These are phyloP conservation scores for Encephalitozoon cuniculi DNA, from an alignment of 371 early-diverging fungal genomes.

Conservation along the genomic window DNA sequence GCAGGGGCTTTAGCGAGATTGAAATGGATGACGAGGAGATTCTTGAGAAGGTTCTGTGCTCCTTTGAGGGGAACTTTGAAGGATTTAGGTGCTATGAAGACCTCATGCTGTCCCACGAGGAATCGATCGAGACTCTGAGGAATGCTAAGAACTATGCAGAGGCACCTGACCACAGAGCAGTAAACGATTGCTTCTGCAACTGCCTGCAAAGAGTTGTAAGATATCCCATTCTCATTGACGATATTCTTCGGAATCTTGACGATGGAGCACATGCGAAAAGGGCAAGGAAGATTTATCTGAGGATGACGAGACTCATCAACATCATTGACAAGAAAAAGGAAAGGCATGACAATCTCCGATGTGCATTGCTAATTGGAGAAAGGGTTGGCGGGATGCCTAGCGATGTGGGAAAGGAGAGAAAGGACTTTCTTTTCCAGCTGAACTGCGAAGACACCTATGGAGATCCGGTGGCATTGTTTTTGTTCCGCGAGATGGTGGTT, in stretches of 20 bases:
- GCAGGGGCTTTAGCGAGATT: background rate
- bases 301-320: background rate
- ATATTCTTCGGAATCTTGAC: background rate
- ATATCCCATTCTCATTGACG: background rate
- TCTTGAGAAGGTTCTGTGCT: background rate
- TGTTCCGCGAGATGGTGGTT: background rate
- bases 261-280: background rate
- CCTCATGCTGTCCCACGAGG: background rate
- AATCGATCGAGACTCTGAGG: background rate
- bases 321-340: background rate
- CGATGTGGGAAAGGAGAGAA: background rate
- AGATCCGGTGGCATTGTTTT: background rate
- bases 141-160: background rate
- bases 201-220: slow-evolving; percentile 5
- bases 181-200: background rate
- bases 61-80: background rate
- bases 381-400: background rate
- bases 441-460: background rate
- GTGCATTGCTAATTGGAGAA: background rate
- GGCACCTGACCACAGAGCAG: background rate
- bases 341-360: background rate
- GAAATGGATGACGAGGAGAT: background rate
- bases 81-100: background rate
- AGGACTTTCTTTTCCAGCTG: background rate
- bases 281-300: background rate